Evolutionary conservation across 2,329 filamentous ascomycete species (phyloP), one percentile per base, ranked within the genome.

Genomic region (Aspergillus glaucus): DNA sequence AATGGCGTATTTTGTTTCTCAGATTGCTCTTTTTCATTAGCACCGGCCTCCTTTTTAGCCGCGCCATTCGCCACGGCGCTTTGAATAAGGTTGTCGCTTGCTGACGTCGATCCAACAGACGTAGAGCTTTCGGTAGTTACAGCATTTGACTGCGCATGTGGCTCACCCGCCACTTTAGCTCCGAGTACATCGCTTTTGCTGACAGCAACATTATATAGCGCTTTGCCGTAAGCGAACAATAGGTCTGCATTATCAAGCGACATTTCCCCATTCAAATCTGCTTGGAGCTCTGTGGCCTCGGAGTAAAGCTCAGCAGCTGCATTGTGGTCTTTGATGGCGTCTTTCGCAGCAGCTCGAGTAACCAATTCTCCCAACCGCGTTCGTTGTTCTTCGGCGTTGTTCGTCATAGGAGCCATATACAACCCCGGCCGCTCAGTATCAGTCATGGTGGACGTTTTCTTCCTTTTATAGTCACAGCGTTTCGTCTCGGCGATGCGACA

Each of bases 181-280:
- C 93, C 93, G 32, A 98, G 78, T 21, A 98, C 91, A 64, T 97
- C 91, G 65, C 90, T 96, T 70, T 95, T 95, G 67, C 83, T 85
- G 67, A 97, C 87, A 26, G 91, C 93, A 51, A 97, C 87, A 68
- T 91, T 91, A 78, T 95, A 97, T 17, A 98, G 75, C 49, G 89
- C 89, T 65, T 92, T 88, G 12, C 93, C 93, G 70, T 98, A 98
- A 55, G 90, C 81, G 69, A 95, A 98, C 17, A 97, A 81, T 43
- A 98, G 81, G 66, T 97, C 92, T 45, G 91, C 92, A 61, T 98
- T 98, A 50, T 89, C 85, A 3, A 88, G 83, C 14, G 84, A 84
- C 79, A 94, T 87, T 71, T 97, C 93, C 68, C 92, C 93, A 67
- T 96, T 93, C 67, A 96, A 77, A 67, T 88, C 82, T 50, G 88